Base-by-base conservation (phyloP, 495 filamentous ascomycete genomes). In the Podospora pseudoanserina region DNA sequence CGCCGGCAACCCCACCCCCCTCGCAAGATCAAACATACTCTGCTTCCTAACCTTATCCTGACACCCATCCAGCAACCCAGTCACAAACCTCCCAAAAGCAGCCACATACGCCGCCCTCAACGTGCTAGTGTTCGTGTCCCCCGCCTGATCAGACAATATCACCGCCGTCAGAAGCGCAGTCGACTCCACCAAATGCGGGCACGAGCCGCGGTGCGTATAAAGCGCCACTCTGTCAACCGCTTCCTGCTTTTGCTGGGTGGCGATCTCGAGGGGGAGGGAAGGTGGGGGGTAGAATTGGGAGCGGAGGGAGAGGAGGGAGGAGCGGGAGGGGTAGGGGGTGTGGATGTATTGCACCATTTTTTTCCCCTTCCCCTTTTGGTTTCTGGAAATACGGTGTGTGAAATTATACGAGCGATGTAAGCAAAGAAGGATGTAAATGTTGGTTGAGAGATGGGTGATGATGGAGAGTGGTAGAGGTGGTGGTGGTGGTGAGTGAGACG, bases 1-100 rank as follows among this genome's bases (percentile, higher is more conserved):
- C 7, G 89, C 87, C 4, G 94, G 92, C 23, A 97, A 82, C 0
- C 88, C 90, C 19, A 95, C 83, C 63, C 87, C 87, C 71, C 86
- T 84, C 1, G 94, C 94, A 13, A 93, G 83, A 34, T 87, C 83
- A 76, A 92, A 93, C 94, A 97, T 97, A 74, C 89, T 89, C 73
- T 87, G 83, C 67, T 91, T 90, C 67, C 87, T 87, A 57, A 83
- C 82, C 64, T 86, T 86, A 72, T 88, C 84, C 70, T 93, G 88
- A 67, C 90, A 87, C 4, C 88, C 85, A 75, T 96, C 93, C 5
- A 94, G 83, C 23, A 97, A 85, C 28, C 93, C 93, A 1, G 95
- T 98, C 6, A 97, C 93, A 75, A 97, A 98, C 67, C 93, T 44
- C 27, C 27, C 30, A 74, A 84, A 83, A 5, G 80, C 82, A 39